A percentile compares a stretch with the other conserved stretches of the same genome.
phyloP scores from a whole-genome alignment of 352 stramenopile genomes.

The Elongisporangium prolatum region DNA sequence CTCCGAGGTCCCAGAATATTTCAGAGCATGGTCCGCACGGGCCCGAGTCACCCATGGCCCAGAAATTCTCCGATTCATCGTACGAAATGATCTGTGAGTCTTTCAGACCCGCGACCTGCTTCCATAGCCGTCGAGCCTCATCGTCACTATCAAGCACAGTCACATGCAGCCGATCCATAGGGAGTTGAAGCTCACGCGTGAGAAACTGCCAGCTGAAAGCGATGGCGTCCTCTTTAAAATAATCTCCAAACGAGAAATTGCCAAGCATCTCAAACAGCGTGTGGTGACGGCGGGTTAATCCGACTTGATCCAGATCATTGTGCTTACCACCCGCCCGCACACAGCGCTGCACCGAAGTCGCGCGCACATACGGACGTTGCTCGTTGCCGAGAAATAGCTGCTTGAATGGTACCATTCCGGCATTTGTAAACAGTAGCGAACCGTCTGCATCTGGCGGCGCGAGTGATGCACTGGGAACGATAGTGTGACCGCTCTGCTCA shows the following conservation, averaged over 20 bases:
- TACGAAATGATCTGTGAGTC: conserved; percentile 53
- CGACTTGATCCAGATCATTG: conserved; percentile 98
- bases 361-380: conserved; percentile 81
- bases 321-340: conserved; percentile 97
- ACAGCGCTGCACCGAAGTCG: conserved; percentile 95
- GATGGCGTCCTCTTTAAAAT: conserved; percentile 98
- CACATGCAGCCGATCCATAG: conserved; percentile 52
- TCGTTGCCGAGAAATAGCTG: conserved; percentile 88
- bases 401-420: conserved; percentile 95
- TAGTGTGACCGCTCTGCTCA: conserved; percentile 41
- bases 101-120: conserved; percentile 40
- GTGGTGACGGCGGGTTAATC: conserved; percentile 96
- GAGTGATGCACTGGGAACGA: conserved; percentile 66
- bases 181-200: conserved; percentile 81
- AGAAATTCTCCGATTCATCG: conserved; percentile 95
- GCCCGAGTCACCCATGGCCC: conserved; percentile 94
- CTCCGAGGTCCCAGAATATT: conserved; percentile 93
- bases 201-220: conserved; percentile 93
- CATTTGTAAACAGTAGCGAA: conserved; percentile 97
- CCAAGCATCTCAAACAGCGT: conserved; percentile 99
- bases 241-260: conserved; percentile 97
- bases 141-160: conserved; percentile 65
- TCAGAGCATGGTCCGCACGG: conserved; percentile 93
- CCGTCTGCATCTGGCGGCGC: conserved; percentile 83
- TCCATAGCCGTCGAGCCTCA: conserved; percentile 54